Evolutionary conservation across 305 asterid species (phyloP), one percentile per base, ranked within the genome.

Genomic region (Fraxinus latifolia): DNA sequence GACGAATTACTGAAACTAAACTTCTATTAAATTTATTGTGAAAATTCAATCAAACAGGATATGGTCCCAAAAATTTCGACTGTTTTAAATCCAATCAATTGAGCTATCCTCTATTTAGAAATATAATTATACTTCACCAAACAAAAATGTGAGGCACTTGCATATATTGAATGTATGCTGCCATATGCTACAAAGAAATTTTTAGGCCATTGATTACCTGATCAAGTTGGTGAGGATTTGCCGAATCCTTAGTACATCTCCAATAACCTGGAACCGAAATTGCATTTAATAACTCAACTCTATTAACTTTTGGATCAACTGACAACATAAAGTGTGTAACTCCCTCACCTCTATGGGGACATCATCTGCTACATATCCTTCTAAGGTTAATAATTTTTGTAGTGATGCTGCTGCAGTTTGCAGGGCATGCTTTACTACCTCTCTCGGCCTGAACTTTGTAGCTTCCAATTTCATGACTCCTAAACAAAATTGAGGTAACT

Each of bases 381-480:
- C 98, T 84, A 95, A 90, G 39, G 92, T 90, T 39, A 95, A 87
- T 62, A 91, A 44, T 84, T 93, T 95, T 89, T 93, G 94, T 60
- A 93, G 83, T 44, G 98, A 95, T 36, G 98, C 98, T 50, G 97
- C 98, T 74, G 98, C 92, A 82, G 98, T 95, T 89, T 93, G 98
- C 73, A 95, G 92, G 25, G 92, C 98, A 82, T 95, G 98, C 85
- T 91, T 95, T 70, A 95, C 93, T 3, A 95, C 98, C 90, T 95
- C 98, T 83, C 98, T 88, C 2, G 98, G 97, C 78, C 98, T 87
- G 84, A 95, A 95, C 86, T 95, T 95, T 34, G 98, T 87, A 19
- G 96, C 98, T 87, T 95, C 98, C 90, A 95, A 71, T 81, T 87
- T 95, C 98, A 95, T 95, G 80, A 93, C 98, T 82, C 98, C 98